Evolutionary conservation across 768 basidiomycete species (phyloP), one percentile per base, ranked within the genome.

Genomic region (Rhizopogon sp.): DNA sequence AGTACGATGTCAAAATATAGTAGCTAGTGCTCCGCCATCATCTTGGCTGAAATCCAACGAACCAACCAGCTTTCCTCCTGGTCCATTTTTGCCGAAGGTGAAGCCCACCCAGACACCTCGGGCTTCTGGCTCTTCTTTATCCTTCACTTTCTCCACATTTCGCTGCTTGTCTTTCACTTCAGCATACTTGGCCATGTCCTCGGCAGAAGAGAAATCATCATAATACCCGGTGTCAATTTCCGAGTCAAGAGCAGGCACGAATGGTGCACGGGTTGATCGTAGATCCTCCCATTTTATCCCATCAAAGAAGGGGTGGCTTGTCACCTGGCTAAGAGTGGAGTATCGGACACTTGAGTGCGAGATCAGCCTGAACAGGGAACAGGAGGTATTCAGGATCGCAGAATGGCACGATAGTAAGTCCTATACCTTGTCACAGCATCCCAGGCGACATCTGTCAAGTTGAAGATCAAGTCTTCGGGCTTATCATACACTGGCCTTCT

Each of bases 111-210:
- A 93, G 42, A 93, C 88, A 5, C 91, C 91, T 46, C 91, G 74
- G 2, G 77, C 69, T 61, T 80, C 73, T 3, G 77, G 69, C 56
- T 92, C 90, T 3, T 90, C 92, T 69, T 90, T 90, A 75, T 98
- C 96, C 70, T 80, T 84, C 16, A 98, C 90, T 54, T 81, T 81
- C 25, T 96, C 96, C 25, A 99, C 95, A 66, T 98, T 95, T 64
- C 74, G 77, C 73, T 98, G 94, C 73, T 98, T 99, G 77, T 97
- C 97, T 71, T 90, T 84, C 6, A 99, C 97, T 70, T 99, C 96
- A 10, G 95, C 93, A 66, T 98, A 98, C 74, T 98, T 98, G 49
- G 92, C 93, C 95, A 98, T 98, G 66, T 98, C 96, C 56, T 95
- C 91, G 4, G 80, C 74, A 3, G 82, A 87, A 2, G 87, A 87